phyloP scores from a whole-genome alignment of 495 filamentous ascomycete genomes.

The Wilcoxina mikolae region DNA sequence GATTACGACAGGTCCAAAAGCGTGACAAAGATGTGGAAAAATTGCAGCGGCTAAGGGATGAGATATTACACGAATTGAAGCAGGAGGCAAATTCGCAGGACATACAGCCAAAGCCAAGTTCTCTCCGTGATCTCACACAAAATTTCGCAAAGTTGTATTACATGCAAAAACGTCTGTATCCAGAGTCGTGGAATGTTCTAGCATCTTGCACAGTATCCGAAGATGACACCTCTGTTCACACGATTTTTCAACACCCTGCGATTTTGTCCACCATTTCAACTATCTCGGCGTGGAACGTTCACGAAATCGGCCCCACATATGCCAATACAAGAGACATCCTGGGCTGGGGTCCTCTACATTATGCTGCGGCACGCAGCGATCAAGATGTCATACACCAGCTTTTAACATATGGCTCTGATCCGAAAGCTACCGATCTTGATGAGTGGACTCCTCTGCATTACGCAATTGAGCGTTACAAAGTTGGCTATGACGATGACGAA shows the following conservation, averaged over 20 bases:
- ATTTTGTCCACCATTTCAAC: not conserved
- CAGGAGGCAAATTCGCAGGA: no score
- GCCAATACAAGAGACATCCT: slow-evolving; percentile 1
- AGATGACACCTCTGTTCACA: not conserved
- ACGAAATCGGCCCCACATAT: not conserved
- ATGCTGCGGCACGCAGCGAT: slow-evolving; percentile 1
- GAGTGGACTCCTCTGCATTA: slow-evolving; percentile 8
- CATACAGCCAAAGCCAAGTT: no score
- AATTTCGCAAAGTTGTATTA: no score
- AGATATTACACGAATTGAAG: no score
- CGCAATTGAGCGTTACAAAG: no score
- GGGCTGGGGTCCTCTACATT: slow-evolving; percentile 12
- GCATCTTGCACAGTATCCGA: not conserved
- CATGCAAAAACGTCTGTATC: no score
- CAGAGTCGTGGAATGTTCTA: no score
- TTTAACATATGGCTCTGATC: slow-evolving; percentile 3
- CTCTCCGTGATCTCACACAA: no score
- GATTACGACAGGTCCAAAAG: not conserved
- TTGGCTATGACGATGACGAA: no score
- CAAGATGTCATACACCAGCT: not conserved
- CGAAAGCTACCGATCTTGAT: not conserved
- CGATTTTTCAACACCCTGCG: not conserved
- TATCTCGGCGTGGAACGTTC: not conserved
- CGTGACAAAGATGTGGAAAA: no score
- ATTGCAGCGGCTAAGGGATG: no score